Conservation (phyloP, 2,329 filamentous ascomycete genomes). For the Phialophora chinensis region DNA sequence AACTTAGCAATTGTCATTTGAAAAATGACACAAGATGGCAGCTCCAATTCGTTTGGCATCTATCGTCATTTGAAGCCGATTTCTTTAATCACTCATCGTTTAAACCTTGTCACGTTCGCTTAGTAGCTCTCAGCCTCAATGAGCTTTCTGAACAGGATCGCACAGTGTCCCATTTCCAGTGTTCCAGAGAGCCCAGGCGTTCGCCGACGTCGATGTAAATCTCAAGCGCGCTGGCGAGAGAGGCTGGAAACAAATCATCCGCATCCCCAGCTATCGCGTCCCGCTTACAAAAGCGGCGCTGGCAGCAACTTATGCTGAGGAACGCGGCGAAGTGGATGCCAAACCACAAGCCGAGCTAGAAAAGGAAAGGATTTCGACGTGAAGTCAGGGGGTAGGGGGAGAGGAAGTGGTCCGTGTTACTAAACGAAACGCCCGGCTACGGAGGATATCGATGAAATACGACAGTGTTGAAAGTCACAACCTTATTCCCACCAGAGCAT, state of each 20-base stretch:
- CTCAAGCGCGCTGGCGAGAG: constrained; percentile 61
- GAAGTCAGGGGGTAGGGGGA: constrained; percentile 14
- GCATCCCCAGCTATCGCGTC: constrained; percentile 55
- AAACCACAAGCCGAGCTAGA: constrained; percentile 61
- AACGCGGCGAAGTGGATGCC: constrained; percentile 60
- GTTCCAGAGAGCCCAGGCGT: constrained; percentile 49
- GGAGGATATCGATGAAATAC: constrained; percentile 7
- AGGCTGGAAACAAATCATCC: constrained; percentile 62
- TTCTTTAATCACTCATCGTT: background rate
- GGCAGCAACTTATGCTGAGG: constrained; percentile 50
- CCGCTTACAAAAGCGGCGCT: constrained; percentile 49
- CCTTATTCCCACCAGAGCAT: background rate
- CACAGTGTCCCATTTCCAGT: background rate
- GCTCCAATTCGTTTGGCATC: no score
- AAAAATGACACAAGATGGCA: background rate
- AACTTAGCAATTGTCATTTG: background rate
- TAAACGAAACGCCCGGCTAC: background rate
- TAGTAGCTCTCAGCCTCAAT: background rate
- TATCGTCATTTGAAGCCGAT: background rate
- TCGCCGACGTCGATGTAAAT: constrained; percentile 61
- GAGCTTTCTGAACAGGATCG: background rate
- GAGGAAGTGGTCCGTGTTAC: background rate
- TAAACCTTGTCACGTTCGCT: background rate
- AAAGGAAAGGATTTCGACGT: no score
- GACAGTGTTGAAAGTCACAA: constrained; percentile 8